Evolutionary conservation across 2,329 filamentous ascomycete species (phyloP).

Genomic region (Epichloe elymi): DNA sequence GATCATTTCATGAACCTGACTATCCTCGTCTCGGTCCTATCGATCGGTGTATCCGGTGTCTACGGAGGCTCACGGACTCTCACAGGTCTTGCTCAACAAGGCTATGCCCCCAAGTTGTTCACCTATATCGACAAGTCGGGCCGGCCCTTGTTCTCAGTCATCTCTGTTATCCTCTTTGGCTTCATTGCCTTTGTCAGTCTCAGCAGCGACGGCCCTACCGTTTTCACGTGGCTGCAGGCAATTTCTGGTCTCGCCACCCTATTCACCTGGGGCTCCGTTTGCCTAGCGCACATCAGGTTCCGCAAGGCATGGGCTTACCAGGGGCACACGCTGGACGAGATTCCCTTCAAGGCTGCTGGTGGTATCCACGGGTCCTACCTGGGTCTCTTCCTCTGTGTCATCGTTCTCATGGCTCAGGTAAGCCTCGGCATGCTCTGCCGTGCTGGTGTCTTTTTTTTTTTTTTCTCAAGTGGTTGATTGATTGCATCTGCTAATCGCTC

Average conservation of each 20-base stretch:
- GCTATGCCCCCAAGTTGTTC: constrained; percentile 43
- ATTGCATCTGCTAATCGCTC: neutral
- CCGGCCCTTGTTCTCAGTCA: constrained; percentile 38
- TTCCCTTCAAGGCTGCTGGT: constrained; percentile 47
- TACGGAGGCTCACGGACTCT: constrained; percentile 48
- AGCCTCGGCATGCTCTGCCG: constrained; percentile 8
- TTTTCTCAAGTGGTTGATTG: neutral
- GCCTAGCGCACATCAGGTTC: constrained; percentile 52
- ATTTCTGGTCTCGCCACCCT: constrained; percentile 49
- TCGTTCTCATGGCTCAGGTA: constrained; percentile 44
- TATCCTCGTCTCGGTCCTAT: constrained; percentile 44
- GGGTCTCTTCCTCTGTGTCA: constrained; percentile 42
- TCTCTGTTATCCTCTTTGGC: constrained; percentile 33
- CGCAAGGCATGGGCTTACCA: constrained; percentile 44
- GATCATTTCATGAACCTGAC: constrained; percentile 46
- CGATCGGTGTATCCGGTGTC: constrained; percentile 44
- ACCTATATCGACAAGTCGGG: constrained; percentile 44
- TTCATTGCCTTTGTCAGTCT: constrained; percentile 30
- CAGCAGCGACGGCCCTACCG: constrained; percentile 27
- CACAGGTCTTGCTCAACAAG: constrained; percentile 44
- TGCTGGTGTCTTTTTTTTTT: neutral
- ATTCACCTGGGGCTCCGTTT: constrained; percentile 53
- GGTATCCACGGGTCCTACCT: constrained; percentile 52
- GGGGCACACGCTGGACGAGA: constrained; percentile 49
- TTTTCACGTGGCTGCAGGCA: constrained; percentile 51